Evolutionary conservation across 1,284 basidiomycete genomes (phyloP).

Genomic region (Trametes sp.): DNA sequence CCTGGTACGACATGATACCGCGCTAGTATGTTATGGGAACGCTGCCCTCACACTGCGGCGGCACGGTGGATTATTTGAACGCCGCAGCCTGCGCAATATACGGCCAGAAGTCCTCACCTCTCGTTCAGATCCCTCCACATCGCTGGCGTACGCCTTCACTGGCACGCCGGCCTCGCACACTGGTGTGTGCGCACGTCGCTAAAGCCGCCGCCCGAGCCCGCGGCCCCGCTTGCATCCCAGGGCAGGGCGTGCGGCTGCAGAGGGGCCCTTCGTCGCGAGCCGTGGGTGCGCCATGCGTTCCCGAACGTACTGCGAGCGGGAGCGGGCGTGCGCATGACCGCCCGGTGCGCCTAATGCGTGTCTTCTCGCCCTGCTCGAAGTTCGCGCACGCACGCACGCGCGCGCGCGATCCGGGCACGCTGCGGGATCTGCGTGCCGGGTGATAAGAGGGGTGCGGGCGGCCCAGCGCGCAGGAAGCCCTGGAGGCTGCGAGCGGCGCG

Average conservation of each 20-base stretch:
- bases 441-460: background rate
- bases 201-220: too few species aligned
- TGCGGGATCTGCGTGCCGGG: background rate
- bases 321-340: background rate
- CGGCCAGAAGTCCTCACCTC: background rate
- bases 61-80: conserved; percentile 1
- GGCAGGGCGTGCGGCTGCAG: too few species aligned
- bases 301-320: too few species aligned
- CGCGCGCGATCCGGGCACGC: background rate
- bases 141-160: background rate
- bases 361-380: background rate
- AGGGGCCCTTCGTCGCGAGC: too few species aligned
- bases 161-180: too few species aligned
- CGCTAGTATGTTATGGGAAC: background rate
- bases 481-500: too few species aligned
- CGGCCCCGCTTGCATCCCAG: too few species aligned
- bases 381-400: background rate
- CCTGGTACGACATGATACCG: too few species aligned
- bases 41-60: background rate
- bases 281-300: too few species aligned
- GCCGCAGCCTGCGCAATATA: background rate
- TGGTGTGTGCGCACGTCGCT: too few species aligned
- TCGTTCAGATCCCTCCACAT: background rate
- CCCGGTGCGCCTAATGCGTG: background rate
- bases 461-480: too few species aligned